These are phyloP conservation scores for Trichoderma reesei DNA, from an alignment of 495 filamentous ascomycete genomes.

Conservation along the genomic window DNA sequence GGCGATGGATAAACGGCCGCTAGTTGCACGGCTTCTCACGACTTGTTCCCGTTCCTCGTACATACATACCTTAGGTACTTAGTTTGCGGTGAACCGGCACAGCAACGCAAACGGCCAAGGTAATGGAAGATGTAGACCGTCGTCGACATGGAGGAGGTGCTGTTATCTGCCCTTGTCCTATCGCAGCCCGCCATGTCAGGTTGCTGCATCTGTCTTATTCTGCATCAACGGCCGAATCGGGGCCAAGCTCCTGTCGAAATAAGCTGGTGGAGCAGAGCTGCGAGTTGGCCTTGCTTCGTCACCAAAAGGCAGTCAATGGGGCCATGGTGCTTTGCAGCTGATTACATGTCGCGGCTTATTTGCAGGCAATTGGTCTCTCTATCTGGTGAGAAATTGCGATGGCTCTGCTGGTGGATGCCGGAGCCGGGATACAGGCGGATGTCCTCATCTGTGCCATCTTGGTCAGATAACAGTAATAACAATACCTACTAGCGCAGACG, in stretches of 20 bases:
- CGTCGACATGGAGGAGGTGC: background rate
- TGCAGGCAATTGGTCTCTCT: background rate
- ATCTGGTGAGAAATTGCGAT: conserved; percentile 2
- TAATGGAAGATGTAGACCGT: too few species aligned
- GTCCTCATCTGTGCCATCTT: background rate
- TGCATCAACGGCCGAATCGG: background rate
- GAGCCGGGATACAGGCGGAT: background rate
- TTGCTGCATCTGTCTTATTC: background rate
- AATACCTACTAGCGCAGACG: too few species aligned
- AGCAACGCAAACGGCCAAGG: conserved; percentile 3
- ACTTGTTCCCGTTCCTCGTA: too few species aligned
- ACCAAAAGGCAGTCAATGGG: too few species aligned
- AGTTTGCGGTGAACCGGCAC: background rate
- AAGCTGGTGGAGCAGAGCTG: background rate
- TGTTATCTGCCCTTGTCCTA: background rate
- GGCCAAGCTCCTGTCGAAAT: background rate
- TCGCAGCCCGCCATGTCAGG: background rate
- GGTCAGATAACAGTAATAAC: too few species aligned
- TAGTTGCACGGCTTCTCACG: background rate
- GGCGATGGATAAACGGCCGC: background rate
- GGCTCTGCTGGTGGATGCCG: background rate
- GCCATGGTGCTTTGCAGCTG: too few species aligned
- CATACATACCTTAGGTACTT: background rate
- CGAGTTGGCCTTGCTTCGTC: background rate
- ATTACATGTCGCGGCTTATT: background rate